Evolutionary conservation across 179 eudicot species (phyloP), one percentile per base, ranked within the genome.

Genomic region (Spergularia azorica): DNA sequence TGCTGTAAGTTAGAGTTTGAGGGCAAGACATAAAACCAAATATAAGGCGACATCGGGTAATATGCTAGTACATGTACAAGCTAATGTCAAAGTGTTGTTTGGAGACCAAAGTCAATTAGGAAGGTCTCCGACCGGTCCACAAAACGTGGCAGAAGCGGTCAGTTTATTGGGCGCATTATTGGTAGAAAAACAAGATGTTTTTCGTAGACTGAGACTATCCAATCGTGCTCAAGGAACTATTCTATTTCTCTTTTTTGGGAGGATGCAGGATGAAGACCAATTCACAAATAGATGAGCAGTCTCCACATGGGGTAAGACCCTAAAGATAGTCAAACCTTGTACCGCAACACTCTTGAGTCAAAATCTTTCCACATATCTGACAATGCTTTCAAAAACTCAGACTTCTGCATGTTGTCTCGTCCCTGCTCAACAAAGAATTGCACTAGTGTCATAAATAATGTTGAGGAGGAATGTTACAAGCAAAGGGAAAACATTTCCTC

Each of bases 351-450:
- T 81, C 99, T 94, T 72, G 95, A 81, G 77, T 95, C 98, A 78
- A 95, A 95, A 87, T 95, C 99, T 74, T 95, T 95, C 99, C 99
- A 95, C 99, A 95, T 93, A 75, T 91, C 98, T 9, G 95, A 85
- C 81, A 95, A 85, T 15, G 99, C 99, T 85, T 91, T 95, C 54
- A 95, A 76, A 79, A 95, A 95, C 83, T 95, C 98, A n/a, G 99
- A 82, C 86, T 95, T 95, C 77, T 95, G 99, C 95, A 93, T 95
- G 90, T 95, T 95, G 73, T 95, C 99, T 83, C 99, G 88, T 85
- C 90, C 99, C 99, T 95, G 85, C 70, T 84, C 75, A 81, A 56
- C 12, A 18, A 48, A 75, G 1, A 18, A 43, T 12, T 64, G 63
- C 15, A 66, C 43, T 48, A 38, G n/a, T 75, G 48, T 58, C 26